Conservation (phyloP, 192 early-diverging fungal species). For the Pilobolus umbonatus region DNA sequence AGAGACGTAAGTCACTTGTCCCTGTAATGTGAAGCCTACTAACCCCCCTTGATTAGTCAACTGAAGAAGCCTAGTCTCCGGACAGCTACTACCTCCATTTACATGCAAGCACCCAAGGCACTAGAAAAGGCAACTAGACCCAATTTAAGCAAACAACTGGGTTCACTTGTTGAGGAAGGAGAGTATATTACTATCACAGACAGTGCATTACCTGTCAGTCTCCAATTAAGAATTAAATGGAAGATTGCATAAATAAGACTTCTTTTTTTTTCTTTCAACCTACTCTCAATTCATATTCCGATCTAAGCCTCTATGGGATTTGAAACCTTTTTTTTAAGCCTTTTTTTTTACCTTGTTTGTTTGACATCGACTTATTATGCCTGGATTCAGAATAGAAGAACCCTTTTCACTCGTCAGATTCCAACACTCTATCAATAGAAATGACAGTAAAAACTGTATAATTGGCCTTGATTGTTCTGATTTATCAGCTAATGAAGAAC, state of each 20-base stretch:
- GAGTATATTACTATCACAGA: conserved; percentile 84
- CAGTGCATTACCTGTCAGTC: conserved; percentile 57
- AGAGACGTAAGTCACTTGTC: conserved; percentile 52
- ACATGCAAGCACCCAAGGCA: conserved; percentile 80
- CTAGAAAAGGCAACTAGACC: conserved; percentile 79
- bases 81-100: conserved; percentile 54
- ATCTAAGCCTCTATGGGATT: no score
- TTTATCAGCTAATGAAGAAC: conserved; percentile 16
- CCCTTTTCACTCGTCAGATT: conserved; percentile 44
- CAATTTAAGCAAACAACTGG: conserved; percentile 72
- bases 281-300: background rate
- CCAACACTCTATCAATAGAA: conserved; percentile 28
- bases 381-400: conserved; percentile 44
- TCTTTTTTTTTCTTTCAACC: conserved; percentile 1
- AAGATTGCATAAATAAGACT: background rate
- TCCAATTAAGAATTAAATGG: conserved; percentile 35
- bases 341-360: background rate
- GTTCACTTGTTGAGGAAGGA: conserved; percentile 59
- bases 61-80: conserved; percentile 81
- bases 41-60: conserved; percentile 49
- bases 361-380: conserved; percentile 24
- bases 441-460: conserved; percentile 25
- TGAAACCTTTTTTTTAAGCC: background rate
- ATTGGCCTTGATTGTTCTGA: conserved; percentile 15
- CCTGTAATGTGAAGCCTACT: background rate